Evolutionary conservation across 2,329 filamentous ascomycete species (phyloP).

Genomic region (Fusarium pilosicola): DNA sequence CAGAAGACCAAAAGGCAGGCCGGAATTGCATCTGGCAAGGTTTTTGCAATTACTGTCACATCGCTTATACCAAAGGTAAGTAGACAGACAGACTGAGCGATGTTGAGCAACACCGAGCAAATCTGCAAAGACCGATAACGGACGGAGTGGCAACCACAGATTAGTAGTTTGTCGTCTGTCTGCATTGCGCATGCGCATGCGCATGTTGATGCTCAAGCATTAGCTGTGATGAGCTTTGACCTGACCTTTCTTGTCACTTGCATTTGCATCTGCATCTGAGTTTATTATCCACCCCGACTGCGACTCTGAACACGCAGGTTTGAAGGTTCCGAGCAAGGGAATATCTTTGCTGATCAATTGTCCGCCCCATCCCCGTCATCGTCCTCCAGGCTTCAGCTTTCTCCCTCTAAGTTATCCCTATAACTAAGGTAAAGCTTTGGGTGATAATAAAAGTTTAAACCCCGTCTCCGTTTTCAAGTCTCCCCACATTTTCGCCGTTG

Average conservation of each 20-base stretch:
- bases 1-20: neutral
- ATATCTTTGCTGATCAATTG: neutral
- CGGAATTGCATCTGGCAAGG: conserved; percentile 2
- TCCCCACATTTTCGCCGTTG: conserved; percentile 27
- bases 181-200: neutral
- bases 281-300: conserved; percentile 30
- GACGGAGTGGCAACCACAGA: neutral
- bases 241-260: conserved; percentile 12
- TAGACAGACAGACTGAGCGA: neutral
- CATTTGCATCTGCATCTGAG: conserved; percentile 17
- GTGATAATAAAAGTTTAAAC: neutral
- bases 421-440: neutral
- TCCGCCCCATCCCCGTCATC: neutral
- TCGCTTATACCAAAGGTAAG: conserved; percentile 3
- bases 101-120: neutral
- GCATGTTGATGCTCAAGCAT: neutral
- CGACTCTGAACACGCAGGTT: conserved; percentile 12
- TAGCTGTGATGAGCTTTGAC: neutral
- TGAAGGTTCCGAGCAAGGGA: conserved; percentile 23
- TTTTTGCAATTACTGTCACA: conserved; percentile 18
- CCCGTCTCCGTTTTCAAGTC: neutral
- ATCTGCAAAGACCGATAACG: neutral
- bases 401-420: neutral
- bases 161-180: neutral
- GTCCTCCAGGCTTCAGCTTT: neutral